phyloP scores from a whole-genome alignment of 208 protist species.

The Leptomonas seymouri region DNA sequence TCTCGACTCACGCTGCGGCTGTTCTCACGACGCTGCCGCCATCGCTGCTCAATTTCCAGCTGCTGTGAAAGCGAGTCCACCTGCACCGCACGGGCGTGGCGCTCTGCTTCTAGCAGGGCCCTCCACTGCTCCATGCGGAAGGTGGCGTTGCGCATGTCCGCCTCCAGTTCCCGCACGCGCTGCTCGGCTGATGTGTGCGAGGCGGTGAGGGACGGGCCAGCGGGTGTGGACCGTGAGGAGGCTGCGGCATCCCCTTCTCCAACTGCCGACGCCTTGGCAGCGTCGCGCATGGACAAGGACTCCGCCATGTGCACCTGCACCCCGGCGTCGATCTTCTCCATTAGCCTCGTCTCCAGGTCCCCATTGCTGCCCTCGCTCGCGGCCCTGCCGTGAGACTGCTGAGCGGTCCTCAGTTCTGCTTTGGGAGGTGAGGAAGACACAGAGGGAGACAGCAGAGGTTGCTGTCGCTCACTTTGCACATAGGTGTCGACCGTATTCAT shows the following conservation, averaged over 20 bases:
- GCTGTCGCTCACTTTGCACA: background rate
- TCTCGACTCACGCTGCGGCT: slow-evolving; percentile 11
- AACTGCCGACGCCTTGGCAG: background rate
- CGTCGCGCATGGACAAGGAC: too few species aligned
- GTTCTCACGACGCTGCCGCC: background rate
- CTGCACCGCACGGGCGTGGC: slow-evolving; percentile 36
- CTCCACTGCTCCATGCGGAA: slow-evolving; percentile 42
- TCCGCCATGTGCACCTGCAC: background rate
- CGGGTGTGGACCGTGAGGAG: background rate
- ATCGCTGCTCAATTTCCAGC: slow-evolving; percentile 31
- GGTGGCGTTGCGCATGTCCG: slow-evolving; percentile 29
- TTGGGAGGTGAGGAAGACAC: slow-evolving; percentile 12
- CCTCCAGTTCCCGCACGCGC: slow-evolving; percentile 32
- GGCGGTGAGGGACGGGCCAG: background rate
- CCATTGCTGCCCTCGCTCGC: too few species aligned
- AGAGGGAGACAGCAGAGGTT: slow-evolving; percentile 2
- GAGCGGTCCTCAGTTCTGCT: background rate
- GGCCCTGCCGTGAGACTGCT: background rate
- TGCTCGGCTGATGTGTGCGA: background rate
- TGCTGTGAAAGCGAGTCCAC: slow-evolving; percentile 37
- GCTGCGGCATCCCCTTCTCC: background rate
- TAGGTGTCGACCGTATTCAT: background rate
- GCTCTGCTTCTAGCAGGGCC: slow-evolving; percentile 36
- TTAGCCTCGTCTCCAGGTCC: too few species aligned
- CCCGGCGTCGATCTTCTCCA: background rate